Evolutionary conservation across 1,139 yeast genomes (phyloP).

Genomic region (Candida pseudoviswanathii): DNA sequence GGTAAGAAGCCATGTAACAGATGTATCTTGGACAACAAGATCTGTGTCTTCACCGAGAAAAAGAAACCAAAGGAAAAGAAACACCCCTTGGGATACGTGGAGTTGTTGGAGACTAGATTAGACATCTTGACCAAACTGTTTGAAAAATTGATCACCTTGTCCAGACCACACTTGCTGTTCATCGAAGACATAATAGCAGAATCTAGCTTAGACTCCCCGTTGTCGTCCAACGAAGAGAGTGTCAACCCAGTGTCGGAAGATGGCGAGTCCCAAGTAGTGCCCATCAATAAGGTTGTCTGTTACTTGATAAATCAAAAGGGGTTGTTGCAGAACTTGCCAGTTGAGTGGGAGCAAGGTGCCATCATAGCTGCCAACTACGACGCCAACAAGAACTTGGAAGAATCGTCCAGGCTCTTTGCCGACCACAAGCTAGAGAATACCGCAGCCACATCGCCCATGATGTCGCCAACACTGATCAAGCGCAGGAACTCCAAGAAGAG

Average conservation of each 20-base stretch:
- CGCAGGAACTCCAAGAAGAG: background rate
- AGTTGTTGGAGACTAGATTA: constrained; percentile 66
- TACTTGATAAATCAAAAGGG: constrained; percentile 43
- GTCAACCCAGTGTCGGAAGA: constrained; percentile 8
- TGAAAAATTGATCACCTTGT: constrained; percentile 38
- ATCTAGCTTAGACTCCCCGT: constrained; percentile 4
- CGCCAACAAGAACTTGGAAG: constrained; percentile 23
- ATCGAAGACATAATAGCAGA: constrained; percentile 13
- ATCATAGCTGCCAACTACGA: constrained; percentile 39
- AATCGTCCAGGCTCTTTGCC: constrained; percentile 35
- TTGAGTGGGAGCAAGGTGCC: constrained; percentile 51
- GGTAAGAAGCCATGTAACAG: constrained; percentile 77
- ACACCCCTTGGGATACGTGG: constrained; percentile 70
- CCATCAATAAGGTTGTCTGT: constrained; percentile 54
- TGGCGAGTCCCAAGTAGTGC: constrained; percentile 27
- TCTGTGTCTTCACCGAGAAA: constrained; percentile 75
- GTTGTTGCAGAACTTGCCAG: constrained; percentile 38
- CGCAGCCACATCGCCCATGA: constrained; percentile 7
- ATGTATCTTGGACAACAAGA: constrained; percentile 68
- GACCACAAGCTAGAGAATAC: constrained; percentile 25
- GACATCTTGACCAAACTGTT: constrained; percentile 62
- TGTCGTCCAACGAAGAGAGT: constrained; percentile 13
- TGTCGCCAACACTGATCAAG: constrained; percentile 7
- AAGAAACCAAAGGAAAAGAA: constrained; percentile 61
- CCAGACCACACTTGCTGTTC: constrained; percentile 39